Evolutionary conservation across 345 rosid species (phyloP).

Genomic region (Mallotus nudiflorus): DNA sequence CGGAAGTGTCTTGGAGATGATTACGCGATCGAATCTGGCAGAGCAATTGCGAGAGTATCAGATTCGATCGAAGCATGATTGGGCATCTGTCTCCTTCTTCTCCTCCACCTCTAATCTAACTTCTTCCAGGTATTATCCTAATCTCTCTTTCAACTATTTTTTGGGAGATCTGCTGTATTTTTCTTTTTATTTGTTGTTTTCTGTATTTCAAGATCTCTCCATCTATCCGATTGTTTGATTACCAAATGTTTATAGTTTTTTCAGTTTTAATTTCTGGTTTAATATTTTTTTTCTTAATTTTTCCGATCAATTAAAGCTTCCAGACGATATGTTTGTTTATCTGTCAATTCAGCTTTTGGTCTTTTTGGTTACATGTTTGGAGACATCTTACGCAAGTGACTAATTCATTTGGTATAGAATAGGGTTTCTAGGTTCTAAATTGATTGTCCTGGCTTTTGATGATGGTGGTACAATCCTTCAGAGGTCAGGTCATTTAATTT

Average conservation of each 20-base stretch:
- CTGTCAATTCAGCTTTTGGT: background rate
- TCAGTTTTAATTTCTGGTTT: background rate
- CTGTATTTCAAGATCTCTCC: background rate
- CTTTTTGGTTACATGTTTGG: constrained; percentile 1
- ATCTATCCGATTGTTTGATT: background rate
- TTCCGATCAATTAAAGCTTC: background rate
- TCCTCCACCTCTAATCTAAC: constrained; percentile 76
- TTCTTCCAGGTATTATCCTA: constrained; percentile 77
- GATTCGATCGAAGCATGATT: constrained; percentile 92
- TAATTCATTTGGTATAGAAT: background rate
- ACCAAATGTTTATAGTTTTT: background rate
- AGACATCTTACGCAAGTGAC: background rate
- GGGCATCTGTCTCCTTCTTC: constrained; percentile 97
- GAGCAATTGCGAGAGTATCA: constrained; percentile 95
- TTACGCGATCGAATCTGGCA: constrained; percentile 91
- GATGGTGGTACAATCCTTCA: background rate
- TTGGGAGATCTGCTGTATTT: too few relatives aligned
- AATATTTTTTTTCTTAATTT: background rate
- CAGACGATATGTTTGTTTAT: background rate
- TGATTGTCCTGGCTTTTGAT: background rate
- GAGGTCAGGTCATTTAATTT: too few relatives aligned
- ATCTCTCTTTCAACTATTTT: too few relatives aligned
- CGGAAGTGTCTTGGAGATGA: constrained; percentile 50
- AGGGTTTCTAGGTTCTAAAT: background rate
- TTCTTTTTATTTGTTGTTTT: background rate